Conservation (phyloP, 306 rosid species). For the Pyrus bretschneideri region DNA sequence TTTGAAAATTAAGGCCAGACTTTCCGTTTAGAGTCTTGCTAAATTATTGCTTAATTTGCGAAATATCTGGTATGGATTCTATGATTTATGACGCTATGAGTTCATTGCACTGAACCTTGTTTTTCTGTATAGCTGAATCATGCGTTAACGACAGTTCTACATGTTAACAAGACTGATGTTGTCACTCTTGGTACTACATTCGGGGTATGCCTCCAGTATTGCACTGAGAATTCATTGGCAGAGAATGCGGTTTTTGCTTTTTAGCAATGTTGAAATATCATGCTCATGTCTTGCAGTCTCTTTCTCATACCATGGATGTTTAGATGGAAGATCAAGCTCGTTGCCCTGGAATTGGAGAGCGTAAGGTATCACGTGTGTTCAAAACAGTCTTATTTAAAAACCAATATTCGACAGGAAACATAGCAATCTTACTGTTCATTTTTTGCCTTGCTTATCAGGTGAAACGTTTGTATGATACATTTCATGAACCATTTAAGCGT, state of each 20-base stretch:
- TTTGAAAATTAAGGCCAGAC: too few species aligned
- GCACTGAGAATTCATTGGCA: background rate
- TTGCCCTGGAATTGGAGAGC: slow-evolving; percentile 99
- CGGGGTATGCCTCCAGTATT: slow-evolving; percentile 53
- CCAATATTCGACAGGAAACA: background rate
- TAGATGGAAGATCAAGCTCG: slow-evolving; percentile 99
- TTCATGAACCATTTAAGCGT: slow-evolving; percentile 93
- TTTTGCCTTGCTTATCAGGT: slow-evolving; percentile 43
- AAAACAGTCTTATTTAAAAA: background rate
- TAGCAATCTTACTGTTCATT: background rate
- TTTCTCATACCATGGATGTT: slow-evolving; percentile 87
- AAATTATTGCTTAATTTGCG: slow-evolving; percentile 12
- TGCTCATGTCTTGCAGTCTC: slow-evolving; percentile 52
- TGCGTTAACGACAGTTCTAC: slow-evolving; percentile 69
- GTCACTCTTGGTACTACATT: slow-evolving; percentile 94
- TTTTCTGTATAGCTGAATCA: slow-evolving; percentile 58
- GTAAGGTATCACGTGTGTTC: slow-evolving; percentile 52
- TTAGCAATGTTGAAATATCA: background rate
- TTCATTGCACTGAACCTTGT: slow-evolving; percentile 18
- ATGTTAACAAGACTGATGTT: slow-evolving; percentile 91
- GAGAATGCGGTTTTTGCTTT: background rate
- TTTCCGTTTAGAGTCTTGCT: background rate
- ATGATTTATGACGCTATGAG: background rate
- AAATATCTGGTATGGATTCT: background rate
- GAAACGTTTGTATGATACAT: slow-evolving; percentile 76